Conservation (phyloP, 1,284 basidiomycete species). For the Sporisorium exsertum region DNA sequence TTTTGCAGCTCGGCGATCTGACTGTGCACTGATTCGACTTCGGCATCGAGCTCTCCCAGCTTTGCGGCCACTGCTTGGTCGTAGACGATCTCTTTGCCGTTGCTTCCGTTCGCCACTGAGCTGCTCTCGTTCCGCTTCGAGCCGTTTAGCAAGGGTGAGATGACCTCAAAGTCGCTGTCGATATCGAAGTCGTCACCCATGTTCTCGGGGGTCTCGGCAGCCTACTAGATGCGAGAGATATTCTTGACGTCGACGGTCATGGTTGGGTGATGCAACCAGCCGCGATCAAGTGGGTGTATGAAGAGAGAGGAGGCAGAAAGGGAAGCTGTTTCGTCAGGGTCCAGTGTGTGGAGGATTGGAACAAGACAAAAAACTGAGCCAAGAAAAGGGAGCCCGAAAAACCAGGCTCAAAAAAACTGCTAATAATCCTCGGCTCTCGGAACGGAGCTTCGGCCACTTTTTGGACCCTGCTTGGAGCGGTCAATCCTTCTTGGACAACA, state of each 20-base stretch:
- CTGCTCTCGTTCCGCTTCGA: not conserved
- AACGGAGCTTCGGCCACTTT: constrained; percentile 6
- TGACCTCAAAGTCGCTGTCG: constrained; percentile 32
- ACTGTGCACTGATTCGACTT: constrained; percentile 35
- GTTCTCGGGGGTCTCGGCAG: not conserved
- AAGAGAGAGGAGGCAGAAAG: not conserved
- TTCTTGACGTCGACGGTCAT: not conserved
- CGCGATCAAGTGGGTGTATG: not conserved
- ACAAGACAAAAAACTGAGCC: constrained; percentile 11
- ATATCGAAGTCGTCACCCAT: constrained; percentile 15
- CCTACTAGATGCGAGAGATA: not conserved
- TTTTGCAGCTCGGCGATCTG: constrained; percentile 45
- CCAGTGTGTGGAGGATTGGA: constrained; percentile 1
- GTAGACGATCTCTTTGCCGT: constrained; percentile 31
- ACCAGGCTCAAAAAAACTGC: not conserved
- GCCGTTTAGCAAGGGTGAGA: not conserved
- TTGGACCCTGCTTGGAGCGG: constrained; percentile 12
- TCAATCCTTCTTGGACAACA: not conserved
- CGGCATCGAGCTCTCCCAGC: constrained; percentile 41
- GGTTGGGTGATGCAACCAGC: not conserved
- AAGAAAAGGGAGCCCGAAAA: not conserved
- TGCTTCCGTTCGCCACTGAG: not conserved
- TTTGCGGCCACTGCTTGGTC: constrained; percentile 29
- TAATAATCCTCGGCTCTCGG: constrained; percentile 9
- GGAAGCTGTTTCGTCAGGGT: constrained; percentile 2